Evolutionary conservation across 2,329 filamentous ascomycete genomes (phyloP), one percentile per base, ranked within the genome.

Genomic region (Dothiorella sarmentorum): DNA sequence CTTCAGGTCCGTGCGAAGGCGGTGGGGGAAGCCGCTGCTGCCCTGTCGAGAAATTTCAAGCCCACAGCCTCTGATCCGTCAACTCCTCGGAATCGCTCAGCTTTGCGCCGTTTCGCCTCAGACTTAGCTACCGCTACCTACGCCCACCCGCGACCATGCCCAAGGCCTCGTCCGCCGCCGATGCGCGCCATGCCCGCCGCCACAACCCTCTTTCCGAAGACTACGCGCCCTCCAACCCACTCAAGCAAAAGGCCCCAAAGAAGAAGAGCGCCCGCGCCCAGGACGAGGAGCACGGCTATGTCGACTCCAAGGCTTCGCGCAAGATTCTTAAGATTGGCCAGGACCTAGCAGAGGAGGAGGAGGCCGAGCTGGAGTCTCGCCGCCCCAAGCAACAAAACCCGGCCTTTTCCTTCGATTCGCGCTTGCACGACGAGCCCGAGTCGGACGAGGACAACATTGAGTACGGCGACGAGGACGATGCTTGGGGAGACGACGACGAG

Each of bases 171-270:
- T 81, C 76, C 62, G 74, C 79, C 64, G 77, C 75, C 64, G 80
- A 79, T 60, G 76, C 72, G 64, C 84, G 81, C 70, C 80, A 80
- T 65, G 80, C 80, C 61, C 85, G 87, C 68, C 86, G 90, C 64
- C 93, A 97, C 76, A 95, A 95, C 66, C 92, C 93, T 38, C 87
- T 99, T 61, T 88, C 93, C 67, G 89, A 96, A 69, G 94, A 97
- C 81, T 97, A 70, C 76, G 87, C 66, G 80, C 90, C 65, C 82
- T 86, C 60, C 81, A 87, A 61, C 78, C 86, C 64, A 73, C 93
- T 68, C 85, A 92, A 77, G 85, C 85, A 71, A 86, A 92, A 80
- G 67, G 65, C 71, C 2, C 80, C 85, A 27, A 86, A 86, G 65
- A 80, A 80, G 68, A 90, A 78, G 63, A 88, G 85, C 73, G 71